Conservation (phyloP, 2,329 filamentous ascomycete species). For the Aspergillus sp. region DNA sequence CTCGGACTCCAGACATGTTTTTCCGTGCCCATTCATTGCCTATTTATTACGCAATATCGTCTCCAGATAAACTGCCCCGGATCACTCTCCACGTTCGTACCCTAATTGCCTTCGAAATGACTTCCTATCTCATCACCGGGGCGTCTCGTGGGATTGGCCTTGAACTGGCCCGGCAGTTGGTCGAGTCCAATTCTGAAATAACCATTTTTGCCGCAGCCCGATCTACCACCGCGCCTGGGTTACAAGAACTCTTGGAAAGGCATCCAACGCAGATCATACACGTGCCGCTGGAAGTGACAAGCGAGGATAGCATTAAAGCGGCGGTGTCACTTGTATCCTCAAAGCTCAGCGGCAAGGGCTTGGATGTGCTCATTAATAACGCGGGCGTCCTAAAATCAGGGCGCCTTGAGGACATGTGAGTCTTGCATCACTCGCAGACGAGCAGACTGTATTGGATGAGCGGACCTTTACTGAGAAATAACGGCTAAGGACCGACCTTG, state of each 20-base stretch:
- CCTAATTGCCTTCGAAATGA: conserved; percentile 15
- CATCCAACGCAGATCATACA: conserved; percentile 3
- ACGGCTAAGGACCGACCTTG: conserved; percentile 35
- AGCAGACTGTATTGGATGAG: neutral
- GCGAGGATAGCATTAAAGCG: conserved; percentile 38
- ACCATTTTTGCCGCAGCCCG: conserved; percentile 14
- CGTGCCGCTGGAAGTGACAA: too few species aligned
- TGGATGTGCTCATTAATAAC: conserved; percentile 35
- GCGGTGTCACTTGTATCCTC: conserved; percentile 36
- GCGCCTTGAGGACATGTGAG: conserved; percentile 17
- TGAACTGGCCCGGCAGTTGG: conserved; percentile 26
- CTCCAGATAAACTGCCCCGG: too few species aligned
- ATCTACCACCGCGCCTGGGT: conserved; percentile 25
- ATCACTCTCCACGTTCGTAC: too few species aligned
- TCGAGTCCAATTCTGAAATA: conserved; percentile 26
- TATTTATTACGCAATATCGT: too few species aligned
- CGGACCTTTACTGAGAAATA: too few species aligned
- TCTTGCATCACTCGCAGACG: neutral
- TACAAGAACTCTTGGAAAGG: conserved; percentile 34
- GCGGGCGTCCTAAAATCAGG: conserved; percentile 24
- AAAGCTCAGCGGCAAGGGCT: conserved; percentile 34
- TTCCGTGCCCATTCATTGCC: too few species aligned
- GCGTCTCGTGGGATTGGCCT: conserved; percentile 37
- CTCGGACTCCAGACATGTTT: too few species aligned
- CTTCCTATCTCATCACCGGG: conserved; percentile 37